Percentiles rank a stretch among this genome's conserved stretches.
phyloP scores from a whole-genome alignment of 148 eudicot species.

The Pharnaceum exiguum region DNA sequence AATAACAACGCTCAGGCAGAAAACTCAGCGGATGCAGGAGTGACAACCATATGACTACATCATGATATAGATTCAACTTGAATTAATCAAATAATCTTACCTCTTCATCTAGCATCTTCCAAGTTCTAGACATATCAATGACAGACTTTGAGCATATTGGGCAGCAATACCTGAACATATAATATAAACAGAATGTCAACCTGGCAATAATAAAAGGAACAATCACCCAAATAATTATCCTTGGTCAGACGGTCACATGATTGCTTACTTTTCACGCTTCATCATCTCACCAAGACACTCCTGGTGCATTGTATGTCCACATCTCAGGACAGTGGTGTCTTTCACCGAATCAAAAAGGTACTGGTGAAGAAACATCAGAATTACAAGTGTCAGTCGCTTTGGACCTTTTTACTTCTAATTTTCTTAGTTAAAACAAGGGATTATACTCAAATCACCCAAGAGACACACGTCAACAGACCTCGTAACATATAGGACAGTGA shows the following conservation, averaged over 20 bases:
- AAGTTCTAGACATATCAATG: slow-evolving; percentile 72
- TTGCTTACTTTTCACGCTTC: slow-evolving; percentile 81
- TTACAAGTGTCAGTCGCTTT: not conserved
- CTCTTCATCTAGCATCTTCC: slow-evolving; percentile 92
- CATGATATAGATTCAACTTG: not conserved
- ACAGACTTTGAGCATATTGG: slow-evolving; percentile 88
- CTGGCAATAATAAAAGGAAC: no score
- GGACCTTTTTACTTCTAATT: no score
- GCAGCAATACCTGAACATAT: slow-evolving; percentile 59
- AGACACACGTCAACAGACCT: slow-evolving; percentile 38
- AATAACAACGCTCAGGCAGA: not conserved
- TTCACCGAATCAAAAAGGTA: slow-evolving; percentile 93
- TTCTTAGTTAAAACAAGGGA: not conserved
- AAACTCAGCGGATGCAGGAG: not conserved
- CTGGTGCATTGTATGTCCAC: slow-evolving; percentile 96
- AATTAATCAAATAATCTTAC: slow-evolving; percentile 29
- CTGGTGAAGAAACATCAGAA: slow-evolving; percentile 26
- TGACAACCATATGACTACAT: not conserved
- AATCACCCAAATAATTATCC: not conserved
- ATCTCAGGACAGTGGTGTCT: slow-evolving; percentile 77
- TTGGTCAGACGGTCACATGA: not conserved
- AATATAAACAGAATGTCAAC: not conserved
- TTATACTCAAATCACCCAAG: not conserved
- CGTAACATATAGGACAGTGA: slow-evolving; percentile 95
- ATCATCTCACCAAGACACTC: slow-evolving; percentile 90